Evolutionary conservation across 2,329 filamentous ascomycete genomes (phyloP), one percentile per base, ranked within the genome.

Genomic region (Chrysosphaeria jannelii): DNA sequence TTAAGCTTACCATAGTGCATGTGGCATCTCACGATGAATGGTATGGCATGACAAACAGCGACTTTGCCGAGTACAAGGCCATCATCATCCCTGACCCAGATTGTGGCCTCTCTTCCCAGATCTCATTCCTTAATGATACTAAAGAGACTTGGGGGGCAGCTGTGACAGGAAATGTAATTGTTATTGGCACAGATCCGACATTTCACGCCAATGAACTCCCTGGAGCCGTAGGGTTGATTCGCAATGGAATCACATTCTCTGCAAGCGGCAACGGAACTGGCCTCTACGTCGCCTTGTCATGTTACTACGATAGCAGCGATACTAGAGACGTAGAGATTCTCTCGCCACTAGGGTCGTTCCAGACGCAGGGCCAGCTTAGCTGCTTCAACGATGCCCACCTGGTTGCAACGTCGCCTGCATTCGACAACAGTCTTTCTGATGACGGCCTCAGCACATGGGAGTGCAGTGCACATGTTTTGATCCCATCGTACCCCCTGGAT

Each of bases 31-130:
- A 12, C 8, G 18, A 14, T 6, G 28, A 33, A 14, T 33, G 31
- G 30, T 23, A 23, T 12, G 16, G 23, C 20, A 31, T 33, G 31
- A 44, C 39, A 6, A 42, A 44, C 3, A 36, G 36, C 17, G 47
- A 51, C 28, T 50, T 50, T 33, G 39, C 44, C 21, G 36, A 40
- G 25, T 51, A 41, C 41, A 48, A 46, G 32, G 47, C 47, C 8
- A 45, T 51, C 23, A 34, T 51, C 25, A 36, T 51, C 18, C 41
- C 44, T 5, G 48, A 51, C 28, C 39, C 44, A 8, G 34, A 37
- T 22, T 43, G 42, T 28, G 36, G 35, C 6, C 31, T 33, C n/a
- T n/a, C 16, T 7, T 28, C 25, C 23, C 29, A 32, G 9, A 37
- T 50, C 26, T 31, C 38, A 14, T 45, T 48, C 26, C 35, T 50